Conservation (phyloP, 805 yeast species). For the Suhomyces xylopsoci region DNA sequence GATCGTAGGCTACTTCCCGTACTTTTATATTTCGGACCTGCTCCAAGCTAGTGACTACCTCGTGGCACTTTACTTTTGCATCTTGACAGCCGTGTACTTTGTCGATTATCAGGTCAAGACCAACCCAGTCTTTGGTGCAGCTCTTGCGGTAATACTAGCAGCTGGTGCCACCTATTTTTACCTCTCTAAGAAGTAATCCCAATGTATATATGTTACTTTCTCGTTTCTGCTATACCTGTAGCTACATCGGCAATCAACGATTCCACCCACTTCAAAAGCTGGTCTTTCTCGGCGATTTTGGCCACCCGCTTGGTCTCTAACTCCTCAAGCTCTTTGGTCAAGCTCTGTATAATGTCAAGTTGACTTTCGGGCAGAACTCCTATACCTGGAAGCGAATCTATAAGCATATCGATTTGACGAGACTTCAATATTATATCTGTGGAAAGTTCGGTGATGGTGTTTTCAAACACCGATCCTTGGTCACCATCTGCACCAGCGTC, state of each 20-base stretch:
- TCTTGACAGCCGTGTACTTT: constrained; percentile 43
- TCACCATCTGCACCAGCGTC: constrained; percentile 1
- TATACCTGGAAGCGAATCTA: constrained; percentile 89
- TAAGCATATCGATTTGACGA: constrained; percentile 79
- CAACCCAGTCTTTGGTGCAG: constrained; percentile 12
- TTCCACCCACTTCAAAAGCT: constrained; percentile 59
- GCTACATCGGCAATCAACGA: constrained; percentile 61
- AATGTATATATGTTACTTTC: constrained; percentile 10
- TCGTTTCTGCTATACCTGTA: constrained; percentile 48
- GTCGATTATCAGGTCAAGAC: constrained; percentile 39
- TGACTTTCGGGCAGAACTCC: constrained; percentile 81
- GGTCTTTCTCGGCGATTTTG: constrained; percentile 63
- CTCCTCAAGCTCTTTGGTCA: constrained; percentile 59
- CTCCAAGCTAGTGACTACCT: constrained; percentile 47
- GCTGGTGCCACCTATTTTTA: not conserved
- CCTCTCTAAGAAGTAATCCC: not conserved
- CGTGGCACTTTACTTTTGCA: constrained; percentile 49
- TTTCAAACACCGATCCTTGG: constrained; percentile 15
- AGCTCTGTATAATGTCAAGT: constrained; percentile 54
- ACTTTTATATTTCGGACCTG: constrained; percentile 39
- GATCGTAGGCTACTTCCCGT: constrained; percentile 57
- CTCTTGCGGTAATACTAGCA: not conserved
- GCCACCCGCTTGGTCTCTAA: constrained; percentile 57
- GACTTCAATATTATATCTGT: constrained; percentile 82
- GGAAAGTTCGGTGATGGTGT: constrained; percentile 71